Percentiles rank a stretch among this genome's conserved stretches.
Evolutionary conservation across 2,329 filamentous ascomycete genomes (phyloP).

Genomic region (Sporothrix dimorphospora): DNA sequence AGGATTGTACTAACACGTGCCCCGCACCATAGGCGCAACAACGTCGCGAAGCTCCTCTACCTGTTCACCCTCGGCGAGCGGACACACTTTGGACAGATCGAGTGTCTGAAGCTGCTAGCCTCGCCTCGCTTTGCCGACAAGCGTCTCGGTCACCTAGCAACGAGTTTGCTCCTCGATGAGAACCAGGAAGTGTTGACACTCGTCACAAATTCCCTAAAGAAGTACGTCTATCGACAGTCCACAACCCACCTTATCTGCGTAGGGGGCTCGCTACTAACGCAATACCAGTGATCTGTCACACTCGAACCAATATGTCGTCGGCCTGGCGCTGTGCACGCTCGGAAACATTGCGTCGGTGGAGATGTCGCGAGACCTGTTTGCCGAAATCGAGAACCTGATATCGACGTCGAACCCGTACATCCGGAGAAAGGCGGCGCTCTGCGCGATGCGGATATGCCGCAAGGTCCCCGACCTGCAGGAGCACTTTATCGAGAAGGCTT

Average conservation of each 20-base stretch:
- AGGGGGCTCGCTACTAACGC: not conserved
- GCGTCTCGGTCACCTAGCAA: conserved; percentile 90
- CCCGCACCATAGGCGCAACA: conserved; percentile 75
- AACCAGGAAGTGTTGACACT: conserved; percentile 97
- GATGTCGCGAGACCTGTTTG: conserved; percentile 96
- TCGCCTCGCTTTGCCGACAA: conserved; percentile 98
- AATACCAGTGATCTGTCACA: conserved; percentile 81
- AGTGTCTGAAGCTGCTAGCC: conserved; percentile 95
- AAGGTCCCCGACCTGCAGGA: conserved; percentile 98
- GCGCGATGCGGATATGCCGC: conserved; percentile 97
- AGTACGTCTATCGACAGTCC: conserved; percentile 66
- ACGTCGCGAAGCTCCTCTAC: conserved; percentile 97
- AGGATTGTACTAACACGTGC: conserved; percentile 13
- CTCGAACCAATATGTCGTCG: conserved; percentile 97
- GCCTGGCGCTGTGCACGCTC: conserved; percentile 91
- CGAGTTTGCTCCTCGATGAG: conserved; percentile 93
- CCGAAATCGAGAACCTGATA: conserved; percentile 90
- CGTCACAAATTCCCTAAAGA: conserved; percentile 97
- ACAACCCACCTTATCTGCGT: no score
- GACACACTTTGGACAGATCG: conserved; percentile 98
- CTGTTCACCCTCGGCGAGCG: conserved; percentile 96
- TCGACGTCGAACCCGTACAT: conserved; percentile 98
- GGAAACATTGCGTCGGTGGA: conserved; percentile 98
- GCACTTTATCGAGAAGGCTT: conserved; percentile 94
- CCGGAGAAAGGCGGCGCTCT: conserved; percentile 93